Conservation (phyloP, 768 basidiomycete species). For the Collybiopsis confluens region DNA sequence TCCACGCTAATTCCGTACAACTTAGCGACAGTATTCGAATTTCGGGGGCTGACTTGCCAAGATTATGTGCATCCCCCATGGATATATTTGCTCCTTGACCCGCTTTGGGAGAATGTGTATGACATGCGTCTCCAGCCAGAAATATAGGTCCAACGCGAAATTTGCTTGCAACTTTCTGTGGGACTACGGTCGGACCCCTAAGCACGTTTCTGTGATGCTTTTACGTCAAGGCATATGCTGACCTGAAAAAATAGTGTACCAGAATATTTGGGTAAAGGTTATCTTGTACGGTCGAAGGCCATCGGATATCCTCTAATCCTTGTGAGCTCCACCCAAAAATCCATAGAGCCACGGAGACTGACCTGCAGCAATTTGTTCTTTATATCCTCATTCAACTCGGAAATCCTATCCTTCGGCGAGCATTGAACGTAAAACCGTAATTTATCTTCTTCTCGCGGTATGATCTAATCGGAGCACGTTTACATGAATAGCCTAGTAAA, state of each 20-base stretch:
- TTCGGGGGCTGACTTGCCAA: slow-evolving; percentile 13
- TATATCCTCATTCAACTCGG: neutral
- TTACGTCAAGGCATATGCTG: neutral
- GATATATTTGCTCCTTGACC: slow-evolving; percentile 22
- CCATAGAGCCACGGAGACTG: too few species aligned
- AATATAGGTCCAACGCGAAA: slow-evolving; percentile 17
- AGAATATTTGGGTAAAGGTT: slow-evolving; percentile 12
- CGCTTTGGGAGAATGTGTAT: slow-evolving; percentile 24
- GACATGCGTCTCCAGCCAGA: slow-evolving; percentile 19
- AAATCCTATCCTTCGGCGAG: neutral
- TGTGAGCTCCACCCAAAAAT: neutral
- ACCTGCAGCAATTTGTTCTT: too few species aligned
- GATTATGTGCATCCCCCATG: slow-evolving; percentile 20
- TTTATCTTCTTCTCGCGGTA: slow-evolving; percentile 14
- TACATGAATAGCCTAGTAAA: too few species aligned
- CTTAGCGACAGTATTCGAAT: neutral
- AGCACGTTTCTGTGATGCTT: too few species aligned
- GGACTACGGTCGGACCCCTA: slow-evolving; percentile 8
- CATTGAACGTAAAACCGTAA: slow-evolving; percentile 13
- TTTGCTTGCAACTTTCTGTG: slow-evolving; percentile 15
- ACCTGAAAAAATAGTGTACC: slow-evolving; percentile 18
- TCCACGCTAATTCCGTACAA: neutral
- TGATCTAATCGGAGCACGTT: neutral
- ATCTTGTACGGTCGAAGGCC: slow-evolving; percentile 15
- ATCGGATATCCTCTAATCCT: slow-evolving; percentile 10